phyloP scores from a whole-genome alignment of 257 asterid species.

The Henckelia pumila region DNA sequence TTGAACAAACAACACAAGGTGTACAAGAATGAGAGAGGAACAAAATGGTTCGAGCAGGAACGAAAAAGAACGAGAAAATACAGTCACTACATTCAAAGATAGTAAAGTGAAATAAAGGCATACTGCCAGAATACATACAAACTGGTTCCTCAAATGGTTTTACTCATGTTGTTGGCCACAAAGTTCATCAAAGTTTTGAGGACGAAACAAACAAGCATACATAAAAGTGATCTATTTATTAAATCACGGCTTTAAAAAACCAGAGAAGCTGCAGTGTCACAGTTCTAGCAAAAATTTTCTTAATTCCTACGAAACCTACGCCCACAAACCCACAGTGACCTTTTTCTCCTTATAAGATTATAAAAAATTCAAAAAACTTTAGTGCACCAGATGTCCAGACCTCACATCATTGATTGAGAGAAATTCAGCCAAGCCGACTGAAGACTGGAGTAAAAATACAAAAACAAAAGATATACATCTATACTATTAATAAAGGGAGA shows the following conservation, averaged over 20 bases:
- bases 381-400: background rate
- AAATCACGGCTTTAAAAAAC: background rate
- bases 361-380: background rate
- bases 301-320: background rate
- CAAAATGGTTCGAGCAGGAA: background rate
- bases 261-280: background rate
- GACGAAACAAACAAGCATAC: background rate
- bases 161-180: background rate
- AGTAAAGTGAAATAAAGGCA: background rate
- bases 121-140: background rate
- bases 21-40: background rate
- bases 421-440: background rate
- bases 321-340: background rate
- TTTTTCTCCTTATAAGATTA: background rate
- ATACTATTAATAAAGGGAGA: too few relatives aligned
- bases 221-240: background rate
- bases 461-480: background rate
- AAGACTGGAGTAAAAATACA: constrained; percentile 1
- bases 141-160: background rate
- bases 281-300: background rate
- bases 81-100: background rate
- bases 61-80: background rate
- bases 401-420: background rate
- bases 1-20: background rate
- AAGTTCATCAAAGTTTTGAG: background rate